Conservation (phyloP, 1,284 basidiomycete species). For the Athelia sp. region DNA sequence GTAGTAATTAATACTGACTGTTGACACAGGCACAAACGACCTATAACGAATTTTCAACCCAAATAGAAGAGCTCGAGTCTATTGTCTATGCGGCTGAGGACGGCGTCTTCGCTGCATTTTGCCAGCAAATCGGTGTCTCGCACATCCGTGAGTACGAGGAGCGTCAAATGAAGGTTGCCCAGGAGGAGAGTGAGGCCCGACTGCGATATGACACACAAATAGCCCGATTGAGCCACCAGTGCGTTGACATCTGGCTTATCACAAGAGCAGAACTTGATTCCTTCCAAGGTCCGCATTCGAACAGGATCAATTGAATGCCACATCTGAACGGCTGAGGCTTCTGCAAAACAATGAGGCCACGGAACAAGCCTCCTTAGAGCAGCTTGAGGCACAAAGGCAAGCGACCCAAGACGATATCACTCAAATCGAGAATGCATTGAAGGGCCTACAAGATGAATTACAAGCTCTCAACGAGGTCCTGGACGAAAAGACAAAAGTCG, state of each 20-base stretch:
- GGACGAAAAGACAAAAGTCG: slow-evolving; percentile 62
- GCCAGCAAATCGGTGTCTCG: slow-evolving; percentile 71
- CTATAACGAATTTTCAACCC: slow-evolving; percentile 47
- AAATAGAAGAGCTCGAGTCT: slow-evolving; percentile 53
- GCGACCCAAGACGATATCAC: slow-evolving; percentile 62
- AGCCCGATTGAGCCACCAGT: slow-evolving; percentile 86
- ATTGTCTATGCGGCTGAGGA: slow-evolving; percentile 80
- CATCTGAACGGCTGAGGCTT: slow-evolving; percentile 57
- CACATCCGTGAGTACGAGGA: slow-evolving; percentile 96
- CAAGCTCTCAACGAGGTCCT: slow-evolving; percentile 56
- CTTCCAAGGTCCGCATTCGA: slow-evolving; percentile 72
- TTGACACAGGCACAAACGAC: slow-evolving; percentile 43
- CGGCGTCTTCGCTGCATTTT: slow-evolving; percentile 77
- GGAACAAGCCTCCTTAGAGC: slow-evolving; percentile 54
- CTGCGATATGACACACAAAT: slow-evolving; percentile 86
- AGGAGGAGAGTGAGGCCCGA: slow-evolving; percentile 83
- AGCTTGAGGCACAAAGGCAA: slow-evolving; percentile 54
- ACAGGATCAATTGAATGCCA: slow-evolving; percentile 61
- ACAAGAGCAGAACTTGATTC: background rate
- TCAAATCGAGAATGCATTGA: slow-evolving; percentile 56
- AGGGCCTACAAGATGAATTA: slow-evolving; percentile 56
- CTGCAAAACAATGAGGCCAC: slow-evolving; percentile 50
- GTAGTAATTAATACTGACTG: background rate
- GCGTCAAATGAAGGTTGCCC: slow-evolving; percentile 82
- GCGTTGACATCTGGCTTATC: slow-evolving; percentile 23